Conservation (phyloP, 228 moss, liverwort and hornwort genomes). For the Sphagnum magellanicum region DNA sequence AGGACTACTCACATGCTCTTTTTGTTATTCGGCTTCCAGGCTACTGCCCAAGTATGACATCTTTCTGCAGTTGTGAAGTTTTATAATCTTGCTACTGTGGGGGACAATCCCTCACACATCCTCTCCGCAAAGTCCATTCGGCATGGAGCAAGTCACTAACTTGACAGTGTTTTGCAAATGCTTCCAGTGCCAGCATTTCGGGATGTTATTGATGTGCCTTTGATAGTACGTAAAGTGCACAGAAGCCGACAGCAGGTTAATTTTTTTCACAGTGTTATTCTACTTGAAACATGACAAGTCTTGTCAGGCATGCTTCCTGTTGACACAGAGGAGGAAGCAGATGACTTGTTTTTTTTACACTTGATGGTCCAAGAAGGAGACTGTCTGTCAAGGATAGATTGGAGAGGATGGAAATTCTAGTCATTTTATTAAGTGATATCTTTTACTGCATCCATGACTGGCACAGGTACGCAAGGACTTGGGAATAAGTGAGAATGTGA, state of each 20-base stretch:
- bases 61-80: not conserved
- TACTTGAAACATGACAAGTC: not conserved
- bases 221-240: conserved; percentile 67
- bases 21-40: conserved; percentile 86
- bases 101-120: too few species aligned
- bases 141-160: too few species aligned
- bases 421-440: too few species aligned
- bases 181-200: conserved; percentile 88
- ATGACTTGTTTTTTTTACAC: too few species aligned
- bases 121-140: too few species aligned
- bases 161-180: conserved; percentile 2
- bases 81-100: too few species aligned
- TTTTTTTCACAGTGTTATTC: not conserved
- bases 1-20: conserved; percentile 82
- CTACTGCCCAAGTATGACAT: conserved; percentile 69
- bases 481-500: conserved; percentile 50
- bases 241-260: conserved; percentile 67
- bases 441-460: not conserved
- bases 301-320: not conserved
- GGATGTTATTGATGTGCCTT: conserved; percentile 83
- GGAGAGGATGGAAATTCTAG: too few species aligned
- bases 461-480: conserved; percentile 69
- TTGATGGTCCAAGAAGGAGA: not conserved
- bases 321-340: not conserved
- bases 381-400: too few species aligned